A percentile compares a stretch with the other conserved stretches of the same genome.
phyloP scores from a whole-genome alignment of 2,329 filamentous ascomycete species.

The Colletotrichum australisinense region DNA sequence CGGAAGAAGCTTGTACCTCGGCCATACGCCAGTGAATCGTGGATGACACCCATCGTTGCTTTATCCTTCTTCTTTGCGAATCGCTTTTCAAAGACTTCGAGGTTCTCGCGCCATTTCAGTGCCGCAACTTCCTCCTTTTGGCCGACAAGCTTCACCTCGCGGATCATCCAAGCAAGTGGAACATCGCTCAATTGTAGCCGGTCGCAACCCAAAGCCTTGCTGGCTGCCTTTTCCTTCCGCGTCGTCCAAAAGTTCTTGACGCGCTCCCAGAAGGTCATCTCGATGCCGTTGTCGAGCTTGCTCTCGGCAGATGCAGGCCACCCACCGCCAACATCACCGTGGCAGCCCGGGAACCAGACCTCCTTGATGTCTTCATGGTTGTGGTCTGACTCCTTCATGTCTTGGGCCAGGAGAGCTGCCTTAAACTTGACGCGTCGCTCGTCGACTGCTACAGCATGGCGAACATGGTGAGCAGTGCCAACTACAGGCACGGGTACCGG shows the following conservation, averaged over 20 bases:
- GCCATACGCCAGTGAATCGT: constrained; percentile 52
- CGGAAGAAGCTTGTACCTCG: constrained; percentile 50
- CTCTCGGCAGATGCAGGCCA: constrained; percentile 52
- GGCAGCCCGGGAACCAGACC: constrained; percentile 67
- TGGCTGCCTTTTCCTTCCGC: constrained; percentile 45
- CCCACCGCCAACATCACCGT: constrained; percentile 65
- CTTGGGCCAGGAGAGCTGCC: constrained; percentile 58
- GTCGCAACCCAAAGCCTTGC: constrained; percentile 45
- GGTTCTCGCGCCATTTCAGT: constrained; percentile 49
- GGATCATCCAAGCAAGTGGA: constrained; percentile 64
- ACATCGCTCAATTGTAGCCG: constrained; percentile 60
- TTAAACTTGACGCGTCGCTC: constrained; percentile 68
- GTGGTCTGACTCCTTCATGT: constrained; percentile 43
- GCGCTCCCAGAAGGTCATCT: constrained; percentile 45
- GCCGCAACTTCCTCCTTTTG: constrained; percentile 42
- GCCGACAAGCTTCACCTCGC: constrained; percentile 55
- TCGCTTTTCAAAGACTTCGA: constrained; percentile 42
- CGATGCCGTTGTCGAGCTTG: constrained; percentile 40
- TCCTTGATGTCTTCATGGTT: constrained; percentile 56
- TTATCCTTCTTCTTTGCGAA: constrained; percentile 39
- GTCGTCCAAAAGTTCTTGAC: constrained; percentile 51
- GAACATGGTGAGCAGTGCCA: constrained; percentile 57
- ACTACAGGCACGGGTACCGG: constrained; percentile 50
- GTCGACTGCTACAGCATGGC: constrained; percentile 65
- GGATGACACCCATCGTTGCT: constrained; percentile 47